A percentile compares a stretch with the other conserved stretches of the same genome.
Conservation (phyloP, 2,329 filamentous ascomycete genomes). For the Sclerotinia nivalis region DNA sequence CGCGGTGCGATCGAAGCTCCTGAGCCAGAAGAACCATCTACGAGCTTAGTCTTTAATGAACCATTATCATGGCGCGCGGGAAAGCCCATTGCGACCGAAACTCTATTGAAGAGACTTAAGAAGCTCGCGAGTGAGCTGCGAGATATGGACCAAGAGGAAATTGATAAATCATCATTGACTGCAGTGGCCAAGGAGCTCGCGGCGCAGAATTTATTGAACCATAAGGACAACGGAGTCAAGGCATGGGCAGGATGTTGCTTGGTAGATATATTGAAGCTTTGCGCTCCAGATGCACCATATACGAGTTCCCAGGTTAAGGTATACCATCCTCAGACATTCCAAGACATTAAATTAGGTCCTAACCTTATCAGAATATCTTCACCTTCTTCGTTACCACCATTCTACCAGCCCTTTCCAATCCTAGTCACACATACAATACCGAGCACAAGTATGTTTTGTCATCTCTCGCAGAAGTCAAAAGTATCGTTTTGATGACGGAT, state of each 20-base stretch:
- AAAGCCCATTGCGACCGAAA: constrained; percentile 80
- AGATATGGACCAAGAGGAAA: constrained; percentile 83
- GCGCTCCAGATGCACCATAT: constrained; percentile 93
- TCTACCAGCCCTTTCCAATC: constrained; percentile 81
- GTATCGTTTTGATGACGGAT: constrained; percentile 87
- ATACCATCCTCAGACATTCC: constrained; percentile 33
- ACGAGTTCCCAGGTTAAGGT: constrained; percentile 89
- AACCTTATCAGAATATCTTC: constrained; percentile 75
- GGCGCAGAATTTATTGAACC: constrained; percentile 76
- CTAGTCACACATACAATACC: constrained; percentile 84
- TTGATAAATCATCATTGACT: constrained; percentile 78
- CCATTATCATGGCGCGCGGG: constrained; percentile 89
- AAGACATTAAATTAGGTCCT: background rate
- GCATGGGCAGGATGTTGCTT: constrained; percentile 87
- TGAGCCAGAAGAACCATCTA: constrained; percentile 40
- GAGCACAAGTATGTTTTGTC: constrained; percentile 90
- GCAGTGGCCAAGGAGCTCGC: constrained; percentile 84
- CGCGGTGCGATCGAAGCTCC: constrained; percentile 38
- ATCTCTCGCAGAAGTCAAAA: constrained; percentile 90
- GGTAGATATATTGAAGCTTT: constrained; percentile 89
- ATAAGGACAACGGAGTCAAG: constrained; percentile 92
- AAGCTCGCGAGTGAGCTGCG: constrained; percentile 78
- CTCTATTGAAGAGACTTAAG: constrained; percentile 79
- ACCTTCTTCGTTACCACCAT: constrained; percentile 81
- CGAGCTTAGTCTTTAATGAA: constrained; percentile 75